Evolutionary conservation across 2,329 filamentous ascomycete genomes (phyloP), one percentile per base, ranked within the genome.

Genomic region (Tolypocladium inflatum): DNA sequence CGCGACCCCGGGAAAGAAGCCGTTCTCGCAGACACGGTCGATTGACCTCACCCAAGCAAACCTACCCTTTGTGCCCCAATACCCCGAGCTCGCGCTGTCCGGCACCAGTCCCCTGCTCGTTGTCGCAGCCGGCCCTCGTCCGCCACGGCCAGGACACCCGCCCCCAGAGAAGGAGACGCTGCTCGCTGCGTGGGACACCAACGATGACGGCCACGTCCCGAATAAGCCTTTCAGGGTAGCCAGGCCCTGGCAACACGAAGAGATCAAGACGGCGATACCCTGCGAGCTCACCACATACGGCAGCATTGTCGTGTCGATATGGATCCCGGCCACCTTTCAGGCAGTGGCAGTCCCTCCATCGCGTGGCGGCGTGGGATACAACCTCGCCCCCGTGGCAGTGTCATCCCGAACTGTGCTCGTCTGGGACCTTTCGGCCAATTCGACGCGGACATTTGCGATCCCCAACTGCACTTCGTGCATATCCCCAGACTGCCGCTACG

Each of bases 61-160:
- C 23, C 66, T 76, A 19, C 74, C 74, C 0, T 66, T 74, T 39
- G 43, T 73, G 1, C 72, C 72, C 10, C 69, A 74, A 53, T 73
- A 71, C 53, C 74, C 74, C 1, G 73, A 76, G 61, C 66, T 76
- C 7, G 73, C 73, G 6, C 66, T 75, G 52, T 76, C 73, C 1
- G 65, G 70, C 2, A 76, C 73, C 0, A 72, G 71, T 2, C 73
- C 73, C 0, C 63, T 76, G 15, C 66, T 76, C 15, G 67, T 74
- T 9, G 67, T 68, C 11, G 74, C 72, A 2, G 72, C 73, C 0
- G 74, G 73, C 0, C 74, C 74, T 2, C 68, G 74, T 2, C 73
- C 73, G 1, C 72, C 74, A 0, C 68, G 71, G 7, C 67, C 65
- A 2, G 72, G 71, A 17, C 66, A 70, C 54, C 73, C 74, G 5